Evolutionary conservation across 2,329 filamentous ascomycete genomes (phyloP).

Genomic region (Tolypocladium sp.): DNA sequence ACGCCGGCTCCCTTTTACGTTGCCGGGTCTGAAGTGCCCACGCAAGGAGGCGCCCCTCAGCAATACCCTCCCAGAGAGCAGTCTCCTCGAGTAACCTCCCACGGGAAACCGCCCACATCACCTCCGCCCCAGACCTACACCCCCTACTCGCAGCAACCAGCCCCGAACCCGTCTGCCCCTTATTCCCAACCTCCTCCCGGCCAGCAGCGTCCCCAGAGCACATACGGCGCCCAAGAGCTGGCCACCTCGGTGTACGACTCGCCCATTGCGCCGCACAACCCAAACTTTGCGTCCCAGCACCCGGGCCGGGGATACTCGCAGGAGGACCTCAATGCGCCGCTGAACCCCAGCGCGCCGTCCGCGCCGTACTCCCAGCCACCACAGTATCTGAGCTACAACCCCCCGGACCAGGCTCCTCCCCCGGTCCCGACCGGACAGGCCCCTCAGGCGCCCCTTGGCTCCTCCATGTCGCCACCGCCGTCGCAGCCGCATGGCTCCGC

Average conservation of each 20-base stretch:
- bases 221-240: slow-evolving; percentile 67
- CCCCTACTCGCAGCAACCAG: slow-evolving; percentile 37
- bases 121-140: slow-evolving; percentile 36
- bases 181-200: slow-evolving; percentile 26
- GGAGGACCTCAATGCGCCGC: slow-evolving; percentile 29
- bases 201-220: slow-evolving; percentile 53
- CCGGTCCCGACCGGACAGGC: slow-evolving; percentile 28
- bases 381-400: slow-evolving; percentile 33
- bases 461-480: slow-evolving; percentile 29
- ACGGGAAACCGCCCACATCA: slow-evolving; percentile 38
- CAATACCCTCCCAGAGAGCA: slow-evolving; percentile 44
- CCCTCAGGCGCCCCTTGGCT: slow-evolving; percentile 15
- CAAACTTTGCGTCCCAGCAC: slow-evolving; percentile 32
- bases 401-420: slow-evolving; percentile 27
- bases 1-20: slow-evolving; percentile 57
- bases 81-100: slow-evolving; percentile 37
- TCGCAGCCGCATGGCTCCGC: slow-evolving; percentile 34
- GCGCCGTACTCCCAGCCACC: slow-evolving; percentile 18
- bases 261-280: slow-evolving; percentile 49
- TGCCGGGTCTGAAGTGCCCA: slow-evolving; percentile 45
- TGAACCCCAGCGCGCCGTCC: slow-evolving; percentile 14
- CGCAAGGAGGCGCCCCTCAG: slow-evolving; percentile 29
- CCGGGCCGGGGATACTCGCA: slow-evolving; percentile 38
- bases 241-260: slow-evolving; percentile 72
- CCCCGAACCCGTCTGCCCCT: no score